Conservation (phyloP, 345 rosid species). For the Rhizophora apiculata region DNA sequence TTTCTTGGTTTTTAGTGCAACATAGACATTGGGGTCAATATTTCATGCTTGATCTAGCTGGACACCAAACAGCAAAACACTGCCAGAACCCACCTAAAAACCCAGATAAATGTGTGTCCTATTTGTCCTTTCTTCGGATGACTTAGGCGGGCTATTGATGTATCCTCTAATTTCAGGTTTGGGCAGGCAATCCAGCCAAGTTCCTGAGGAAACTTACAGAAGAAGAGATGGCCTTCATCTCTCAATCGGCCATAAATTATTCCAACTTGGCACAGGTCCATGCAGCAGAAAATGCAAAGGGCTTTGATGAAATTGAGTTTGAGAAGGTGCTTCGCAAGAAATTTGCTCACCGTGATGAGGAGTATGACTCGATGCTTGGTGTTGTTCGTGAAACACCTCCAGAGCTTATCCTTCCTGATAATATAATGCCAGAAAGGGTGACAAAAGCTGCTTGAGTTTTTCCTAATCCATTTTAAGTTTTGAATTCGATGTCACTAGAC, state of each 20-base stretch:
- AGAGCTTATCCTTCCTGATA: conserved; percentile 76
- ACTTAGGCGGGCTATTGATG: not conserved
- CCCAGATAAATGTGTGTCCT: not conserved
- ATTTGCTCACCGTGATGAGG: conserved; percentile 66
- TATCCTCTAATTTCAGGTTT: conserved; percentile 44
- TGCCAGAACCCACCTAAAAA: not conserved
- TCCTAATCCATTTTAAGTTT: conserved; percentile 1
- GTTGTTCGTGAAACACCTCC: conserved; percentile 74
- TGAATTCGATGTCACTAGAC: conserved; percentile 14
- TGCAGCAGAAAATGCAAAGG: conserved; percentile 79
- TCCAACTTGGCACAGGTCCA: conserved; percentile 83
- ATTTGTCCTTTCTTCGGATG: not conserved
- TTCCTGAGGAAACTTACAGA: conserved; percentile 84
- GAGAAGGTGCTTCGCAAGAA: conserved; percentile 87
- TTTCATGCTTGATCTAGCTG: not conserved
- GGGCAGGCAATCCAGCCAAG: conserved; percentile 98
- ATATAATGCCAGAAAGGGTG: conserved; percentile 49
- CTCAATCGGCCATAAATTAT: conserved; percentile 75
- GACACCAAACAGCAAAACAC: not conserved
- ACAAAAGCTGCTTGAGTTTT: conserved; percentile 33
- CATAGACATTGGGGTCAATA: not conserved
- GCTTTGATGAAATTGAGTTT: conserved; percentile 74
- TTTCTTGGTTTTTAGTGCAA: not conserved
- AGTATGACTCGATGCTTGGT: conserved; percentile 83
- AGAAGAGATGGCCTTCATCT: conserved; percentile 67